phyloP scores from a whole-genome alignment of 2,329 filamentous ascomycete species.

The Hypoxylon sp. region DNA sequence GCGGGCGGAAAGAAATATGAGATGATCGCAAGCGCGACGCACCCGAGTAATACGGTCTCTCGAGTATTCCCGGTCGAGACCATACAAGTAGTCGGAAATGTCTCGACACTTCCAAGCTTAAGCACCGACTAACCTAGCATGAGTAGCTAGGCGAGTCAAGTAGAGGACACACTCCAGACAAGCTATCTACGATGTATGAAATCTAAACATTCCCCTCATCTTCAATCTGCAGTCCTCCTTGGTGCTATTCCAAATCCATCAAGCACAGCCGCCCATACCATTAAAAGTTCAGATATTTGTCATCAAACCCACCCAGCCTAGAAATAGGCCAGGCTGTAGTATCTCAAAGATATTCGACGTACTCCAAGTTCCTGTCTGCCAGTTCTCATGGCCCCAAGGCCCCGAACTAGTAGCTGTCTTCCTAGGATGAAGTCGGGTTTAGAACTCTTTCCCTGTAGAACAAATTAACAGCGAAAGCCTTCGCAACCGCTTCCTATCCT shows the following conservation, averaged over 20 bases:
- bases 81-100: conserved; percentile 32
- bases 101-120: conserved; percentile 38
- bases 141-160: conserved; percentile 38
- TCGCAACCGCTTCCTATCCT: conserved; percentile 2
- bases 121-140: conserved; percentile 32
- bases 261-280: conserved; percentile 15
- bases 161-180: conserved; percentile 36
- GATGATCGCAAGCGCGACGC: conserved; percentile 20
- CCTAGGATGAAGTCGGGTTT: conserved; percentile 5
- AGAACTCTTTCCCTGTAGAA: conserved; percentile 8
- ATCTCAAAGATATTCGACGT: background rate
- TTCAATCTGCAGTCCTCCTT: conserved; percentile 13
- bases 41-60: conserved; percentile 29
- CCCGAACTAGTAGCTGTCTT: conserved; percentile 15
- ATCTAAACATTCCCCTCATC: conserved; percentile 29
- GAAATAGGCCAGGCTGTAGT: conserved; percentile 8
- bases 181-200: conserved; percentile 46
- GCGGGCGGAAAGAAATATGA: conserved; percentile 7
- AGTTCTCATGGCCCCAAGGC: conserved; percentile 1
- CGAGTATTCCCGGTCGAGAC: conserved; percentile 37
- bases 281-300: background rate
- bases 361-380: conserved; percentile 9
- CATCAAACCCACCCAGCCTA: conserved; percentile 11
- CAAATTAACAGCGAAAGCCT: conserved; percentile 18
- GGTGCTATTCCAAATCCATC: conserved; percentile 13